Conservation (phyloP, 495 filamentous ascomycete species). For the Hypoxylon intermedium region DNA sequence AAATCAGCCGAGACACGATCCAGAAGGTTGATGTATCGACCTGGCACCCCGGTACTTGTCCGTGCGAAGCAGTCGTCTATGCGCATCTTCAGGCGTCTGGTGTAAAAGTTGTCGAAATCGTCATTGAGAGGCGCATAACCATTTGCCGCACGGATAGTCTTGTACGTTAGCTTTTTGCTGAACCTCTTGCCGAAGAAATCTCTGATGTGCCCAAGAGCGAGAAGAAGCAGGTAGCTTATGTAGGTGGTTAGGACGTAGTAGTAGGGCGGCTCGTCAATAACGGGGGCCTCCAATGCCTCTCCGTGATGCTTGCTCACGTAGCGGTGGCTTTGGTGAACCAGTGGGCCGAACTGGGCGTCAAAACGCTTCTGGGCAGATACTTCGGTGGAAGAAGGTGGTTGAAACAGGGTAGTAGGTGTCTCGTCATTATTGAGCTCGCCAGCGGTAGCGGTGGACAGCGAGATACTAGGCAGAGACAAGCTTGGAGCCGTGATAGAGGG, state of each 20-base stretch:
- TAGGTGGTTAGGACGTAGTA: constrained; percentile 97
- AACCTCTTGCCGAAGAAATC: constrained; percentile 99
- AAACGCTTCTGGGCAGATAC: constrained; percentile 73
- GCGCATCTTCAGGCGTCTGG: constrained; percentile 86
- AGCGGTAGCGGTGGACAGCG: constrained; percentile 83
- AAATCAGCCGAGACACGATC: constrained; percentile 87
- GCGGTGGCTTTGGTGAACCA: constrained; percentile 78
- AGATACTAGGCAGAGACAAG: constrained; percentile 88
- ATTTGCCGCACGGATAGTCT: constrained; percentile 79
- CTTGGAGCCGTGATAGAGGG: constrained; percentile 73
- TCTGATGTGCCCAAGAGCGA: constrained; percentile 91
- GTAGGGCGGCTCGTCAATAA: constrained; percentile 96
- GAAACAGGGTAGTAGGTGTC: constrained; percentile 80
- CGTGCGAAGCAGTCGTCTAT: constrained; percentile 97
- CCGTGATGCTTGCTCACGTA: constrained; percentile 87
- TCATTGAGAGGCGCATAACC: constrained; percentile 97
- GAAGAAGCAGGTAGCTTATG: constrained; percentile 94
- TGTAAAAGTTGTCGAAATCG: constrained; percentile 99
- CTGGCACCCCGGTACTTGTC: constrained; percentile 90
- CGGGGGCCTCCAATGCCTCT: constrained; percentile 75
- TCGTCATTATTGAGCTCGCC: constrained; percentile 75
- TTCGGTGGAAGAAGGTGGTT: constrained; percentile 89
- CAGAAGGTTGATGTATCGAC: constrained; percentile 88
- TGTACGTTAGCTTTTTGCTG: constrained; percentile 77
- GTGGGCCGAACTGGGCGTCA: constrained; percentile 91